Evolutionary conservation across 2,329 filamentous ascomycete species (phyloP).

Genomic region (Xylaria sp.): DNA sequence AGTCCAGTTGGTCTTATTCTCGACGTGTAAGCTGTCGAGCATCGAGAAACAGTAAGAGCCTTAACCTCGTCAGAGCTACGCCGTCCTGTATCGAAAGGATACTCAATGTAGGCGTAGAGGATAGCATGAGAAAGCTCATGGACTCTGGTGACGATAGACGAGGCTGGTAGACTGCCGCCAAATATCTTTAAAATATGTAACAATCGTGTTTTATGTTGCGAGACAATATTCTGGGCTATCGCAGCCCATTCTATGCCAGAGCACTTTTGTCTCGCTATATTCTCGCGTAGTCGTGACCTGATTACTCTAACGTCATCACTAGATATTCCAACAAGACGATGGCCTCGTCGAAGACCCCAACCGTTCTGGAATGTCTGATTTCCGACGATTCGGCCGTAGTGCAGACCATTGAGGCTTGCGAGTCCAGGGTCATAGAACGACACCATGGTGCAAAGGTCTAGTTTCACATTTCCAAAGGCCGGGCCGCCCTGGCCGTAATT

Average conservation of each 20-base stretch:
- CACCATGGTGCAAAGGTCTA: constrained; percentile 6
- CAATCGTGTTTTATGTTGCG: constrained; percentile 5
- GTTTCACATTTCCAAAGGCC: neutral
- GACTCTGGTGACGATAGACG: neutral
- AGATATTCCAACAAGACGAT: constrained; percentile 7
- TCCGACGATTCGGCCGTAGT: neutral
- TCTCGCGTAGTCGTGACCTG: neutral
- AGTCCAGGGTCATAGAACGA: constrained; percentile 11
- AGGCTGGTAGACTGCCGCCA: neutral
- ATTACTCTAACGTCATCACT: neutral
- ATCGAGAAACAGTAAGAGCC: neutral
- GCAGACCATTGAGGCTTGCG: neutral
- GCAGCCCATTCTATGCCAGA: neutral
- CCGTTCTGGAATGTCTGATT: constrained; percentile 13
- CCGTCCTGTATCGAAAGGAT: neutral
- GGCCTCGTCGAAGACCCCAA: constrained; percentile 11
- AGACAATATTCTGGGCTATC: neutral
- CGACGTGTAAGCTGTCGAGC: constrained; percentile 1
- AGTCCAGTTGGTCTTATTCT: neutral
- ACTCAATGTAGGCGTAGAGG: constrained; percentile 4
- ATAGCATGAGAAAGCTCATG: constrained; percentile 3
- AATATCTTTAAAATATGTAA: neutral
- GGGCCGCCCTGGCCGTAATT: constrained; percentile 10
- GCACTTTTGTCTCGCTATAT: neutral
- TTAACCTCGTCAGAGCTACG: neutral